Base-by-base conservation (phyloP, 352 stramenopile species). In the Pythium coloratum region DNA sequence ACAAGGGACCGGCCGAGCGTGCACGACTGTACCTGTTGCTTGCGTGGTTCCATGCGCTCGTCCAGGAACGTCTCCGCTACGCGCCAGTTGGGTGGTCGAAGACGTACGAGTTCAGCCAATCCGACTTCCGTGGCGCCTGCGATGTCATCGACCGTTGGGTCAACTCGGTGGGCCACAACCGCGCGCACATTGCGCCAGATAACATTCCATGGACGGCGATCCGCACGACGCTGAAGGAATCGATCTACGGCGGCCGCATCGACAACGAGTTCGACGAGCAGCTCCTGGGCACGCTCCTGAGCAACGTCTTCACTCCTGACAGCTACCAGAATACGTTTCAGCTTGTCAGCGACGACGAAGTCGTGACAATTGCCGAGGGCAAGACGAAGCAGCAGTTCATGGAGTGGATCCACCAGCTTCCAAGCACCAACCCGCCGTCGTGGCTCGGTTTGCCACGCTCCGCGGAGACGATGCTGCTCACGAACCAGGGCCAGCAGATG, bases 71-170 rank as follows among this genome's bases (percentile, higher is more conserved):
- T 13, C 77, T 99, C 51, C 92, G 97, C 9, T 99, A 99, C 76
- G 93, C 97, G 14, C 97, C 98, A 26, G 87, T 98, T 33, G 98
- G 98, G 16, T 99, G 97, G 97, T 98, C 92, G 20, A 98, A 99
- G 69, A 85, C 81, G 16, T 99, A 99, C 76, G 98, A 99, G 68
- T 99, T 99, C 75, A 99, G 92, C 51, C 97, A 99, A 76, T 97
- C 97, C 6, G 98, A 99, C 81, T 97, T 98, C 55, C 85, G 84
- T 58, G 97, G 98, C 63, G 96, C 97, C 9, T 92, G 99, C 54
- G 94, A 99, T 77, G 97, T 99, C 14, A 98, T 99, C 70, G 98
- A 99, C 72, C 84, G 94, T 36, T 98, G 98, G 86, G 82, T 99
- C 6, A 92, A 98, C 76, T 84, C 89, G 2, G 84, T 94, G 18